Evolutionary conservation across 2,329 filamentous ascomycete species (phyloP), one percentile per base, ranked within the genome.

Genomic region (Colletotrichum tabaci): DNA sequence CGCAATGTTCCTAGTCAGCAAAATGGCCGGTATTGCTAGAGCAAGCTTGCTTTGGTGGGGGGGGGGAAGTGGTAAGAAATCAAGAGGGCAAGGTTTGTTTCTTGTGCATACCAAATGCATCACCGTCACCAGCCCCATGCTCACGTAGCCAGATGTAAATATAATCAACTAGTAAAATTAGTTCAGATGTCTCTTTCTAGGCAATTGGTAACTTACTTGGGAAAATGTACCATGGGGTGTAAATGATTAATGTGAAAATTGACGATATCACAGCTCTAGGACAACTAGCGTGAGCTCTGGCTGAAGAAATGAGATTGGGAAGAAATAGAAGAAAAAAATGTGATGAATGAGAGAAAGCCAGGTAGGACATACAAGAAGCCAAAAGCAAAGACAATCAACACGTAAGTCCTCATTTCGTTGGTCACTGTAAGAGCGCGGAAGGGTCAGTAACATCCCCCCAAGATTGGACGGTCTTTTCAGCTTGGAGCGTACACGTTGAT

Each of bases 71-170:
- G 18, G 18, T n/a, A 8, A 2, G 15, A 42, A 42, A 30, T 46
- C 47, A 49, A 18, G 16, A 18, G 61, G 47, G 49, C 16, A 42
- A 38, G 3, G 46, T 16, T 1, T 4, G 47, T 10, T 1, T 4
- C 4, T 26, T 35, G 15, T 9, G n/a, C 55, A 18, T 66, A 66
- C 63, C 63, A 12, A 60, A 60, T 15, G 63, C 21, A 46, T 66
- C 63, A 13, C 63, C 63, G 50, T 66, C 63, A 6, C 63, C 63
- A 35, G 63, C 63, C 12, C 53, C 53, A 15, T 66, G 63, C 1
- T 66, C 35, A 42, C 63, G 63, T n/a, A 66, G 23, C 63, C 63
- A 66, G 5, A 53, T 66, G 18, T 66, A 52, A n/a, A 66, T 42
- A 10, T 66, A 66, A 12, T 15, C 40, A 12, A 49, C 63, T 66